Evolutionary conservation across 768 basidiomycete species (phyloP).

Genomic region (Lanmaoa rubissima): DNA sequence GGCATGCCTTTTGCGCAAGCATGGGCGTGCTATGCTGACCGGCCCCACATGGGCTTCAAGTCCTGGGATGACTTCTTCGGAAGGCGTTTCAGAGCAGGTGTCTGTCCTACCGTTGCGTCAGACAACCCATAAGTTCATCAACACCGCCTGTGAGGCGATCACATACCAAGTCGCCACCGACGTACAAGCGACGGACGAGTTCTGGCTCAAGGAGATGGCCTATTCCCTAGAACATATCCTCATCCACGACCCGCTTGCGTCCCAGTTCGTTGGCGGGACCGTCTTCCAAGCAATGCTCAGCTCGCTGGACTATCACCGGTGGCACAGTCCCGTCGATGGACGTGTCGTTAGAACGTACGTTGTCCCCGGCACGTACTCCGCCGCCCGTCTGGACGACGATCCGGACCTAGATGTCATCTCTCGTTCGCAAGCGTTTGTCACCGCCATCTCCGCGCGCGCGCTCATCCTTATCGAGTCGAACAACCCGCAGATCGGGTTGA

Average conservation of each 20-base stretch:
- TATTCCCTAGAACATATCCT: slow-evolving; percentile 62
- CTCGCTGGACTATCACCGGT: slow-evolving; percentile 57
- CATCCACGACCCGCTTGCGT: slow-evolving; percentile 37
- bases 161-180: slow-evolving; percentile 41
- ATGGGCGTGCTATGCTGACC: slow-evolving; percentile 42
- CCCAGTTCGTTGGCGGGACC: slow-evolving; percentile 48
- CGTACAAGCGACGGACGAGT: slow-evolving; percentile 43
- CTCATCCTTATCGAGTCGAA: slow-evolving; percentile 59
- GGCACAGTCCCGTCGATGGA: slow-evolving; percentile 59
- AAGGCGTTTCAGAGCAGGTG: slow-evolving; percentile 37
- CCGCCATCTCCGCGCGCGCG: too few relatives aligned
- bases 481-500: slow-evolving; percentile 51
- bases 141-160: slow-evolving; percentile 53
- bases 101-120: slow-evolving; percentile 39
- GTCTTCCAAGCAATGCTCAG: slow-evolving; percentile 59
- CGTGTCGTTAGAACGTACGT: slow-evolving; percentile 38
- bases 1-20: slow-evolving; percentile 36
- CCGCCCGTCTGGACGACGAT: slow-evolving; percentile 31
- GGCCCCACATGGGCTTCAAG: slow-evolving; percentile 42
- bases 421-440: too few relatives aligned
- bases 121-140: slow-evolving; percentile 38
- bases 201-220: slow-evolving; percentile 62
- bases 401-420: slow-evolving; percentile 11
- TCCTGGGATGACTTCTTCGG: slow-evolving; percentile 61
- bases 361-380: slow-evolving; percentile 53